Percentiles rank a stretch among this genome's conserved stretches.
phyloP scores from a whole-genome alignment of 441 rosid genomes.

The Euphorbia schlechtendalii region DNA sequence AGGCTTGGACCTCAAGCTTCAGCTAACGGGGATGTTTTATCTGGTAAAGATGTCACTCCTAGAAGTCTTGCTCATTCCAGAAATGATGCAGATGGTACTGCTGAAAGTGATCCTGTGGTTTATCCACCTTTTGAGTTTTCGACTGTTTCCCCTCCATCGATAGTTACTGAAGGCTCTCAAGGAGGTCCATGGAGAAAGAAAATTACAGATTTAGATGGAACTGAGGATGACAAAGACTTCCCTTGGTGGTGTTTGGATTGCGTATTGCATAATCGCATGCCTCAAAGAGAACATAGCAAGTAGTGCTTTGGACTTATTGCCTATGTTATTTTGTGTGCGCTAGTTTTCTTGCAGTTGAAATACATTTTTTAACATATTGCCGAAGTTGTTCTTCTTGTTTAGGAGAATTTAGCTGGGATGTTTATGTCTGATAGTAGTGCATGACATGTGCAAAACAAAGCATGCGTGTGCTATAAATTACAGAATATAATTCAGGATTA shows the following conservation, averaged over 20 bases:
- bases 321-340: constrained; percentile 7
- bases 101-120: constrained; percentile 69
- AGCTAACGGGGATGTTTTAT: constrained; percentile 54
- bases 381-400: background rate
- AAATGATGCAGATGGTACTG: constrained; percentile 60
- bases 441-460: background rate
- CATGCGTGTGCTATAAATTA: background rate
- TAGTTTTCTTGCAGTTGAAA: constrained; percentile 1
- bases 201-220: constrained; percentile 84
- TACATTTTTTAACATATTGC: background rate
- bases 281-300: constrained; percentile 96
- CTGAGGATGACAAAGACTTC: constrained; percentile 93
- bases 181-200: constrained; percentile 99
- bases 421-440: background rate
- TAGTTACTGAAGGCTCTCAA: constrained; percentile 92
- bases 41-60: constrained; percentile 41
- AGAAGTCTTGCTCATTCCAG: constrained; percentile 55
- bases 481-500: background rate
- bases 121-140: constrained; percentile 92
- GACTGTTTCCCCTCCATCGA: constrained; percentile 68
- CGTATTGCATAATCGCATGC: constrained; percentile 83
- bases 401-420: background rate
- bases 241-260: constrained; percentile 98
- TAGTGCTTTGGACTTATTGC: constrained; percentile 27
- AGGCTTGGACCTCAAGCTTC: constrained; percentile 57